Conservation (phyloP, 2,329 filamentous ascomycete genomes). For the Lasiodiplodia gonubiensis region DNA sequence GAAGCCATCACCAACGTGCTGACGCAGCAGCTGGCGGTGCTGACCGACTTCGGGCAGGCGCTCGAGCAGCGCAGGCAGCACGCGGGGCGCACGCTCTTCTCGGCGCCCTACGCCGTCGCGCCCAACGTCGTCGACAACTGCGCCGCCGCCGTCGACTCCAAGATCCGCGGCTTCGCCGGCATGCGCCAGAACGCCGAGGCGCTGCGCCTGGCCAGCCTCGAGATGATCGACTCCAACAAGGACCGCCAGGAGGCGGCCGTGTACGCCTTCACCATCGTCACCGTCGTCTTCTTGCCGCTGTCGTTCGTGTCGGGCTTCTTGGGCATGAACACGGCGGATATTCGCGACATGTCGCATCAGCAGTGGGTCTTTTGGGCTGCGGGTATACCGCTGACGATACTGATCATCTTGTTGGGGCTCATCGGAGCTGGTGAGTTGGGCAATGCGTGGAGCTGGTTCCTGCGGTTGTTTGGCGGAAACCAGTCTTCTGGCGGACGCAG, state of each 20-base stretch:
- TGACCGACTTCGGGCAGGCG: constrained; percentile 9
- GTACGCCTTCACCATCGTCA: constrained; percentile 52
- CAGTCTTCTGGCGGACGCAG: background rate
- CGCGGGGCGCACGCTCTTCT: background rate
- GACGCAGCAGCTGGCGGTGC: constrained; percentile 10
- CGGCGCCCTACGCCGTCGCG: background rate
- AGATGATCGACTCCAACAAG: constrained; percentile 13
- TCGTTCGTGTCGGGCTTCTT: constrained; percentile 53
- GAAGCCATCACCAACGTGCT: constrained; percentile 19
- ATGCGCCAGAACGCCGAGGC: constrained; percentile 6
- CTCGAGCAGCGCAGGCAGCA: constrained; percentile 7
- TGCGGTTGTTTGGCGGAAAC: background rate
- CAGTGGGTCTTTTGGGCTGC: constrained; percentile 50
- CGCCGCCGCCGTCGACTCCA: constrained; percentile 1
- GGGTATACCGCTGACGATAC: background rate
- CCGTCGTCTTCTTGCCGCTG: constrained; percentile 52
- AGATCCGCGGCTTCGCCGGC: constrained; percentile 12
- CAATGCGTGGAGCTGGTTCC: background rate
- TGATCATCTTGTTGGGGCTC: constrained; percentile 1
- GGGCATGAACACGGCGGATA: constrained; percentile 52
- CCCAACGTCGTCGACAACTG: background rate
- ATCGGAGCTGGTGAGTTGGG: background rate
- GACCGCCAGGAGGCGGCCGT: constrained; percentile 57
- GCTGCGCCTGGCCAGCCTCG: background rate
- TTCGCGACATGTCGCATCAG: constrained; percentile 47